Base-by-base conservation (phyloP, 306 rosid species). In the Casuarina cunninghamiana region DNA sequence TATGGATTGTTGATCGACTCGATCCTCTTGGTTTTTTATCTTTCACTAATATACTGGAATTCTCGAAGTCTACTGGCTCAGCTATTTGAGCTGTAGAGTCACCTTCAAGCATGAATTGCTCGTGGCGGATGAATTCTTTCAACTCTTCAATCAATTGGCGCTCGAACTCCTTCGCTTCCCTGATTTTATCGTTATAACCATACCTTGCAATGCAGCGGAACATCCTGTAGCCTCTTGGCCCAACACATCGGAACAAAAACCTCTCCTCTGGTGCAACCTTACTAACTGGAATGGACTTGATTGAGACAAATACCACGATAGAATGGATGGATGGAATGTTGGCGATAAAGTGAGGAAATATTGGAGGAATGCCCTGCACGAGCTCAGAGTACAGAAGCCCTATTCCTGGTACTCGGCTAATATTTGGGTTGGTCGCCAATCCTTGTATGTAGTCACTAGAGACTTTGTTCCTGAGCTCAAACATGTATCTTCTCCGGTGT, bases 341-440 rank as follows among this genome's bases (percentile, higher is more conserved):
- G 15, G 82, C 51, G 45, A 93, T 58, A 12, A 91, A 80, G 80
- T 93, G 98, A 10, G 89, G 83, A 73, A 93, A 93, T 19, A 93
- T 90, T 0, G 97, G 95, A 61, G 98, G 98, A 79, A 93, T 88
- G 10, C 97, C 98, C 58, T 91, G 96, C 13, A 91, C 98, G 3
- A 93, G 87, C 79, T 93, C 98, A 0, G 96, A 90, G 32, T 90
- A 93, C 10, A 93, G 76, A 69, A 93, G 84, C 21, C 90, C 95
- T 0, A 91, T 82, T 75, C 97, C 98, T 0, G 93, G 98, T 0
- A 93, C 83, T 5, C 98, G 75, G 45, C 78, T 86, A 3, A 91
- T 79, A 12, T 87, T 54, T 4, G 85, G 79, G 19, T 83, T 66
- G 19, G 19, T 51, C 2, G 75, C 86, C 53, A 93, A 2, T 35